phyloP scores from a whole-genome alignment of 495 filamentous ascomycete species.

The Podospora bellae-mahoneyi region DNA sequence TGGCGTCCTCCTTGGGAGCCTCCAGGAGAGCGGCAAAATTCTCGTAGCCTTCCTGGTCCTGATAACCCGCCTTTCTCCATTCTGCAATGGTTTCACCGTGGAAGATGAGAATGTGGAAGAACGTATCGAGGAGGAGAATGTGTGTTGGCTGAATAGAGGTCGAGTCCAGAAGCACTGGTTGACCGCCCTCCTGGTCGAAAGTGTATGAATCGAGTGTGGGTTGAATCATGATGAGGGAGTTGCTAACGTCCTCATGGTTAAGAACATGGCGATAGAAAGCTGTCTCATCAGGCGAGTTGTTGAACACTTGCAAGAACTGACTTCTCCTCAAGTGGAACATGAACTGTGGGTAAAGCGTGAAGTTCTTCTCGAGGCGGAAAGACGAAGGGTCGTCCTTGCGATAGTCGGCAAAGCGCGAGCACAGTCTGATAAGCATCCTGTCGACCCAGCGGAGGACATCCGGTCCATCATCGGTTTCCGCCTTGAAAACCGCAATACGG shows the following conservation, averaged over 20 bases:
- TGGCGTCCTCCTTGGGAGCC: conserved; percentile 95
- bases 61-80: conserved; percentile 97
- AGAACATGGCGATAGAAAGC: conserved; percentile 97
- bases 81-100: conserved; percentile 97
- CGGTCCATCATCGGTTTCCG: conserved; percentile 97
- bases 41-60: conserved; percentile 97
- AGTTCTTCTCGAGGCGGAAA: conserved; percentile 98
- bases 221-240: conserved; percentile 98
- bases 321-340: conserved; percentile 98
- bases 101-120: conserved; percentile 99
- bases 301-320: conserved; percentile 99
- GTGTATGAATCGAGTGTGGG: conserved; percentile 97
- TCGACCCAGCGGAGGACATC: conserved; percentile 99
- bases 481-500: conserved; percentile 97
- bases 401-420: conserved; percentile 96
- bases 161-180: conserved; percentile 91
- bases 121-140: conserved; percentile 93
- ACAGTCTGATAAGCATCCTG: conserved; percentile 95
- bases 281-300: conserved; percentile 98
- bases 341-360: conserved; percentile 98
- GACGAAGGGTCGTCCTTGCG: conserved; percentile 97
- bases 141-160: conserved; percentile 93
- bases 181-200: conserved; percentile 85
- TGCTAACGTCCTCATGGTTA: conserved; percentile 95
- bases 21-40: conserved; percentile 89